Evolutionary conservation across 768 basidiomycete genomes (phyloP).

Genomic region (Phanerochaete sordida): DNA sequence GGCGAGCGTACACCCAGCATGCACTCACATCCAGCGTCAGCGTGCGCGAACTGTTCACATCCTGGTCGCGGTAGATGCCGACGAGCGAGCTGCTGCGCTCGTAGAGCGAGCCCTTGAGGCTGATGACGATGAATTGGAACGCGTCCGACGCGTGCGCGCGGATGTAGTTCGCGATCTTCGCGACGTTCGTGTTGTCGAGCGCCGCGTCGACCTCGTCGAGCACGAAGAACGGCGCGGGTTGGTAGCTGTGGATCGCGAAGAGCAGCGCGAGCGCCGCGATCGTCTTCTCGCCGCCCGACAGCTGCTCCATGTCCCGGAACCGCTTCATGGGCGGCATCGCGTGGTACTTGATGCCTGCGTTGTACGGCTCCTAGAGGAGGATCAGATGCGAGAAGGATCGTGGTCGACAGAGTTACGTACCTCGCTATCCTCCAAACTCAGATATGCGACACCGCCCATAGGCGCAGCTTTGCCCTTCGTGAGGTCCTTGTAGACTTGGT

Average conservation of each 20-base stretch:
- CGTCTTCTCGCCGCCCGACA: slow-evolving; percentile 98
- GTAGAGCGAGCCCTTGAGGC: slow-evolving; percentile 90
- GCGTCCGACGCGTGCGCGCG: slow-evolving; percentile 74
- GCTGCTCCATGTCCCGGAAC: slow-evolving; percentile 98
- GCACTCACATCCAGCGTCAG: slow-evolving; percentile 82
- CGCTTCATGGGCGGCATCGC: slow-evolving; percentile 99
- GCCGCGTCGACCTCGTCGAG: slow-evolving; percentile 99
- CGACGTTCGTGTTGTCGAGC: slow-evolving; percentile 97
- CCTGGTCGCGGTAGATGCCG: slow-evolving; percentile 93
- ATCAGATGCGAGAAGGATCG: slow-evolving; percentile 24
- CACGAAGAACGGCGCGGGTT: slow-evolving; percentile 96
- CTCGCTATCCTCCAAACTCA: slow-evolving; percentile 94
- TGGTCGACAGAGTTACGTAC: slow-evolving; percentile 37
- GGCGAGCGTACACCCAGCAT: background rate
- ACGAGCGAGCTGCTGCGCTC: slow-evolving; percentile 89
- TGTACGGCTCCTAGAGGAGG: slow-evolving; percentile 68
- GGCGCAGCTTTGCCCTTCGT: slow-evolving; percentile 94
- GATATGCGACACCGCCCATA: slow-evolving; percentile 95
- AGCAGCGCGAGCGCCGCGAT: slow-evolving; percentile 95
- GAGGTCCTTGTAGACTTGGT: slow-evolving; percentile 95
- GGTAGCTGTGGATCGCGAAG: slow-evolving; percentile 97
- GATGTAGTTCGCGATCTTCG: slow-evolving; percentile 93
- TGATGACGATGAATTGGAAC: slow-evolving; percentile 98
- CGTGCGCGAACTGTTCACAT: slow-evolving; percentile 87
- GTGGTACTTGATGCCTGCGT: slow-evolving; percentile 93